A percentile compares a stretch with the other conserved stretches of the same genome.
Conservation (phyloP, 305 asterid species). For the Solanum hybrid region DNA sequence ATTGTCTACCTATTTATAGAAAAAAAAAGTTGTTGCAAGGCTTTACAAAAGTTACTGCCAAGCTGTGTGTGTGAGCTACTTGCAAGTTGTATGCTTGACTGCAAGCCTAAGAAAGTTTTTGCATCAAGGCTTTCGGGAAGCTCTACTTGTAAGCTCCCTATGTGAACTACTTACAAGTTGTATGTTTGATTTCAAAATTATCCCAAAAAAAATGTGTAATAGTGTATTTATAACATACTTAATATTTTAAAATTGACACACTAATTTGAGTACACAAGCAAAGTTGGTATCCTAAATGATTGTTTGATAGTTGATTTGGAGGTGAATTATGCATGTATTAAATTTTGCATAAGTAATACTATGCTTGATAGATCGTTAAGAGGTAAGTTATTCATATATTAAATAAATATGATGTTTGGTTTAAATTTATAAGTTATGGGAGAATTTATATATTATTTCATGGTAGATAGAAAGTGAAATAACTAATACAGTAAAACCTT, state of each 20-base stretch:
- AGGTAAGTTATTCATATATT: background rate
- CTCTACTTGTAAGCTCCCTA: background rate
- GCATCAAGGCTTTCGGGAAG: background rate
- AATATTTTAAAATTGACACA: background rate
- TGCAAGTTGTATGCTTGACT: background rate
- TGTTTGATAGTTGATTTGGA: background rate
- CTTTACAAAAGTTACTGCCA: background rate
- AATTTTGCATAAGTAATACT: background rate
- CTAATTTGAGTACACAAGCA: background rate
- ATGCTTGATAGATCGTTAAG: background rate
- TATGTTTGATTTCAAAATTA: background rate
- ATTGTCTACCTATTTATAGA: background rate
- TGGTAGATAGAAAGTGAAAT: background rate
- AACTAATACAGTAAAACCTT: too few relatives aligned
- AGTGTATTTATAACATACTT: background rate
- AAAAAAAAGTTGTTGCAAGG: background rate
- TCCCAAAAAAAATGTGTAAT: background rate
- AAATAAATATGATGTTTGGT: background rate
- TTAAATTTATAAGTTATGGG: background rate
- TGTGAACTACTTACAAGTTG: background rate
- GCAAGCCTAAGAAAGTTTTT: background rate
- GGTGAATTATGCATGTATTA: background rate
- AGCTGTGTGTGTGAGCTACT: background rate
- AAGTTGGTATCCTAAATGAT: background rate
- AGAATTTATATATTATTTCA: background rate